A percentile compares a stretch with the other conserved stretches of the same genome.
Conservation (phyloP, 2,329 filamentous ascomycete genomes). For the Cadophora malorum region DNA sequence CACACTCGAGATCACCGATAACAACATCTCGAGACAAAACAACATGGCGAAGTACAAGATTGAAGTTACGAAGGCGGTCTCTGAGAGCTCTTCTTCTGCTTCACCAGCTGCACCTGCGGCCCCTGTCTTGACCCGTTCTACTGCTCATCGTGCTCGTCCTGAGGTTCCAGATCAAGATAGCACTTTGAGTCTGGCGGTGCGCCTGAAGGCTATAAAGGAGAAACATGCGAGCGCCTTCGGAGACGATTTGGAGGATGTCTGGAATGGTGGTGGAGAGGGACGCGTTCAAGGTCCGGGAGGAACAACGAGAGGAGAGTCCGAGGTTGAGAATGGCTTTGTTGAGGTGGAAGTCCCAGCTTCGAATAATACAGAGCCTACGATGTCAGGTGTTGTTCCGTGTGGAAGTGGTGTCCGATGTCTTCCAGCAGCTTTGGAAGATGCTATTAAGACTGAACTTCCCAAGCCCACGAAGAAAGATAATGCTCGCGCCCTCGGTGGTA, state of each 20-base stretch:
- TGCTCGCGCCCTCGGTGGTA: background rate
- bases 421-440: constrained; percentile 6
- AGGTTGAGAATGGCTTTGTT: background rate
- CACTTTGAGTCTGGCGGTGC: background rate
- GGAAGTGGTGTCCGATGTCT: constrained; percentile 9
- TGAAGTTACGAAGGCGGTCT: background rate
- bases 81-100: background rate
- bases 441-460: background rate
- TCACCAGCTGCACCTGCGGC: background rate
- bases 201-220: background rate
- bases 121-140: background rate
- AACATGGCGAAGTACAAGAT: background rate
- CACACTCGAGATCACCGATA: background rate
- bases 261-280: background rate
- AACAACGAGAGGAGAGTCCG: background rate
- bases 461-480: background rate
- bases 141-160: background rate
- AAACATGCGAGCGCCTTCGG: background rate
- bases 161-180: background rate
- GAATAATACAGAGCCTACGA: background rate
- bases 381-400: background rate
- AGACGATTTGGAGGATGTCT: background rate
- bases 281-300: constrained; percentile 2
- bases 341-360: constrained; percentile 4
- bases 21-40: background rate